Base-by-base conservation (phyloP, 352 stramenopile genomes). In the Globisporangium camurandrum region DNA sequence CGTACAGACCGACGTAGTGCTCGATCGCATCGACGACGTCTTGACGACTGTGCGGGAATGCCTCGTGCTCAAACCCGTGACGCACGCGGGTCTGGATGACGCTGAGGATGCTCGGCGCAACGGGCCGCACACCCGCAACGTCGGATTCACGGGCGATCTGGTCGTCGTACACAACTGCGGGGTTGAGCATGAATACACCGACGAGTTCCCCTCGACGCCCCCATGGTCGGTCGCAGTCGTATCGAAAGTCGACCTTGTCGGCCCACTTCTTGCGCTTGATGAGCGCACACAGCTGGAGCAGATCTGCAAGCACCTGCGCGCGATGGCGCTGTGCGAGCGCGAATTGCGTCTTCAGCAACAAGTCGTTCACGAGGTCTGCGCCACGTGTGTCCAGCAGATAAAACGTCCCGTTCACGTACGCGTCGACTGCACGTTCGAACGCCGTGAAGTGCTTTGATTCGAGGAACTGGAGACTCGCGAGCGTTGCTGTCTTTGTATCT, bases 161-260 rank as follows among this genome's bases (percentile, higher is more conserved):
- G 8, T 83, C 65, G 9, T 79, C 69, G 38, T 71, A 88, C 17
- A 88, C 50, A 24, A 80, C 47, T 4, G 61, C 51, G 0, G 69
- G 69, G 28, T 74, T 61, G 23, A 91, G 36, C 39, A 67, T 70
- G 34, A 67, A 88, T 12, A 86, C 73, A 1, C 52, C 62, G 1
- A 79, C 67, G 1, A 57, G 42, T 50, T 91, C 75, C 3, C 66
- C 74, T 7, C 61, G 34, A 19, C 70, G 65, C 0, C 79, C 79
- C 79, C 79, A 91, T n/a, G 79, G 79, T 8, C 79, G 67, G 39
- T 66, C 51, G 33, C 74, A 56, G 49, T 91, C 76, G 61, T 69
- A 91, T 0, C 79, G 63, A 30, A 91, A 73, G 31, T 87, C 76
- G 1, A 80, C 71, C 47, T 91, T 91, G 52, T 91, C 79, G 14